Evolutionary conservation across 257 asterid species (phyloP).

Genomic region (Mentha longifolia): DNA sequence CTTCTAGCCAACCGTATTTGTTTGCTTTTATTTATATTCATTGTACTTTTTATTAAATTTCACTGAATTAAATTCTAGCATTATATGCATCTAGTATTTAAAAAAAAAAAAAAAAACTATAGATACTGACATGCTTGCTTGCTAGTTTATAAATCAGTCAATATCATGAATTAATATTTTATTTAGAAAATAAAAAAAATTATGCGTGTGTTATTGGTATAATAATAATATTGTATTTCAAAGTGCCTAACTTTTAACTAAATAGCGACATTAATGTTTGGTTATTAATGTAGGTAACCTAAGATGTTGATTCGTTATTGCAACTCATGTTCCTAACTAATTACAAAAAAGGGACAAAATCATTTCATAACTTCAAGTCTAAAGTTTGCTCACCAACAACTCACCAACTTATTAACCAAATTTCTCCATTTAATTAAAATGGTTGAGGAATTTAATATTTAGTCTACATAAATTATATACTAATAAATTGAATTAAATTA

Average conservation of each 20-base stretch:
- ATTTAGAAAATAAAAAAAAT: not conserved
- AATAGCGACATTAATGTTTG: slow-evolving; percentile 20
- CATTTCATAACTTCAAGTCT: slow-evolving; percentile 4
- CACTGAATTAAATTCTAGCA: not conserved
- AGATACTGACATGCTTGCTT: too few relatives aligned
- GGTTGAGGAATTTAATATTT: not conserved
- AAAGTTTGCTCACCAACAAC: slow-evolving; percentile 4
- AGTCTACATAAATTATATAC: not conserved
- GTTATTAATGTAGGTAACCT: slow-evolving; percentile 42
- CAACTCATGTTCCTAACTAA: not conserved
- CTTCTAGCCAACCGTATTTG: slow-evolving; percentile 55
- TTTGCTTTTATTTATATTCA: slow-evolving; percentile 32
- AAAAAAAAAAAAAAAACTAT: too few relatives aligned
- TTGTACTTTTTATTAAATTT: not conserved
- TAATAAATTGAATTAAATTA: not conserved
- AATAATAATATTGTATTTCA: too few relatives aligned
- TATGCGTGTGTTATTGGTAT: too few relatives aligned
- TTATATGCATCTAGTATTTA: not conserved
- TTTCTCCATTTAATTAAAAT: not conserved
- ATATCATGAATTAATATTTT: not conserved
- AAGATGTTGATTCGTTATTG: slow-evolving; percentile 34
- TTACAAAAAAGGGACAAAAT: not conserved
- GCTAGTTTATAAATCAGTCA: not conserved
- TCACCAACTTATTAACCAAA: slow-evolving; percentile 1
- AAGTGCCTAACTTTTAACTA: too few relatives aligned